A percentile compares a stretch with the other conserved stretches of the same genome.
phyloP scores from a whole-genome alignment of 169 alveolate species.

The Plasmodium coatneyi region DNA sequence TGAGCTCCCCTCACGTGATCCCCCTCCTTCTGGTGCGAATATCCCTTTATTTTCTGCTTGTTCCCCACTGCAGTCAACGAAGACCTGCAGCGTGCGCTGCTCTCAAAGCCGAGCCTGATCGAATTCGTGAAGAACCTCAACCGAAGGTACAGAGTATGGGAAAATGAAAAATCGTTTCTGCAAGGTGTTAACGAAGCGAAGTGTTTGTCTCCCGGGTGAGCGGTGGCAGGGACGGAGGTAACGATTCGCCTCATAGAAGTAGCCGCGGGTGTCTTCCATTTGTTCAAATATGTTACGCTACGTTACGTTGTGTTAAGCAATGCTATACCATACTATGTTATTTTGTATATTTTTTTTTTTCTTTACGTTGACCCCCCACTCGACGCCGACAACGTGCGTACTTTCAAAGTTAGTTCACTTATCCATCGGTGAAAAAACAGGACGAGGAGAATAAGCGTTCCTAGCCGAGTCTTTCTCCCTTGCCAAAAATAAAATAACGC shows the following conservation, averaged over 20 bases:
- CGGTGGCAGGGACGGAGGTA: background rate
- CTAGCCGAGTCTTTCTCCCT: background rate
- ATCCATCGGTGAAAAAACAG: background rate
- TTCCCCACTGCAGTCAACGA: constrained; percentile 19
- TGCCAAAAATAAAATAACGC: background rate
- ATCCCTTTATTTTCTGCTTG: background rate
- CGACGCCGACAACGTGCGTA: background rate
- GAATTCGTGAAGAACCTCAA: constrained; percentile 46
- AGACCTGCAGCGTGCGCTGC: constrained; percentile 26
- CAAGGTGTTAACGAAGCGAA: too few species aligned
- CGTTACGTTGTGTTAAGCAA: background rate
- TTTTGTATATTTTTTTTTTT: too few species aligned
- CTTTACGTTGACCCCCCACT: background rate
- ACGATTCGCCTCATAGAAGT: background rate
- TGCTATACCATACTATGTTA: background rate
- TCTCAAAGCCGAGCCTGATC: constrained; percentile 60
- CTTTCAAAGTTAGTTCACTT: background rate
- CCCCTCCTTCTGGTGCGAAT: background rate
- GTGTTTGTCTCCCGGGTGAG: too few species aligned
- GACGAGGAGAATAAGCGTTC: background rate
- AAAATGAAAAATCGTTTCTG: constrained; percentile 65
- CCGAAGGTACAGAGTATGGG: constrained; percentile 34
- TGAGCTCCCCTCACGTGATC: background rate
- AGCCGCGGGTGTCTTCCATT: background rate
- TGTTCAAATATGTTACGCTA: background rate